Conservation (phyloP, 2,329 filamentous ascomycete genomes). For the Cryoendolithus antarcticus region DNA sequence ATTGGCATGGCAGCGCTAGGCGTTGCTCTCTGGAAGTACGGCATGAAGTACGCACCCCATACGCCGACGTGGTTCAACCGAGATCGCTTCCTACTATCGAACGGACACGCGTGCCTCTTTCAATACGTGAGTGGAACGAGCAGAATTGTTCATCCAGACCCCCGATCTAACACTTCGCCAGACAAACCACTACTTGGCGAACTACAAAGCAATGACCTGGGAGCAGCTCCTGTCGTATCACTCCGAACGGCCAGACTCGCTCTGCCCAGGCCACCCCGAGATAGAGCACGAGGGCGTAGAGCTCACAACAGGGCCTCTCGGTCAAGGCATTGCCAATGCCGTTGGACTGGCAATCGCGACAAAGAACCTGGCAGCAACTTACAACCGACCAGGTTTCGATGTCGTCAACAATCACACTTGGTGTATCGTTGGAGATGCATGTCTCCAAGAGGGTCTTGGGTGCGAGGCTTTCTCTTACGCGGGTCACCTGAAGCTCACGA, state of each 20-base stretch:
- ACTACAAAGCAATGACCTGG: slow-evolving; percentile 43
- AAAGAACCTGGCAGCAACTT: slow-evolving; percentile 43
- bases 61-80: slow-evolving; percentile 47
- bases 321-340: slow-evolving; percentile 47
- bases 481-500: slow-evolving; percentile 43
- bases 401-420: slow-evolving; percentile 41
- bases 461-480: slow-evolving; percentile 47
- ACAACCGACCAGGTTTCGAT: slow-evolving; percentile 38
- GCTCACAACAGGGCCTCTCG: slow-evolving; percentile 47
- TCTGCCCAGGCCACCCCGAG: slow-evolving; percentile 40
- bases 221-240: slow-evolving; percentile 46
- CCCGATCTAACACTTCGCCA: no score
- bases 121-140: slow-evolving; percentile 38
- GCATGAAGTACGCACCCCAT: slow-evolving; percentile 47
- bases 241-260: slow-evolving; percentile 33
- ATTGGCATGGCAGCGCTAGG: slow-evolving; percentile 53
- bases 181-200: slow-evolving; percentile 26
- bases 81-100: slow-evolving; percentile 51
- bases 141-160: no score
- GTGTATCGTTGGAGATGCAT: slow-evolving; percentile 47
- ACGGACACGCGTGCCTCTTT: slow-evolving; percentile 46
- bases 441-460: slow-evolving; percentile 45
- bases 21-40: slow-evolving; percentile 49
- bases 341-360: slow-evolving; percentile 48
- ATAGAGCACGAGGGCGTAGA: slow-evolving; percentile 47